Percentiles rank a stretch among this genome's conserved stretches.
phyloP scores from a whole-genome alignment of 1,139 yeast species.

The Yamadazyma aaseri region DNA sequence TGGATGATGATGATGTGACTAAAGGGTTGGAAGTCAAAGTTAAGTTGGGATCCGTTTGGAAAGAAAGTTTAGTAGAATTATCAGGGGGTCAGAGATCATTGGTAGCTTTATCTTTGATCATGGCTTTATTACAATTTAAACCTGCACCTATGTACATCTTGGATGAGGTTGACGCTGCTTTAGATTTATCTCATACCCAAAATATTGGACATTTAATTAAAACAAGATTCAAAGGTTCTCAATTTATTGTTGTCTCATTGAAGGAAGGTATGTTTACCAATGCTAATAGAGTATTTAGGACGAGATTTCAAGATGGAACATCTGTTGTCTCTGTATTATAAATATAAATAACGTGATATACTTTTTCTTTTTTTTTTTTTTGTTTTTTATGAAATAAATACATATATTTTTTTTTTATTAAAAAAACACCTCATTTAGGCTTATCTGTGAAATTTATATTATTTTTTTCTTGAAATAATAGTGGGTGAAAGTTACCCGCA shows the following conservation, averaged over 20 bases:
- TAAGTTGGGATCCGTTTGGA: constrained; percentile 90
- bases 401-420: no score
- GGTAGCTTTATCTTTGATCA: constrained; percentile 84
- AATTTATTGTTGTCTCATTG: constrained; percentile 92
- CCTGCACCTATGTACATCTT: constrained; percentile 98
- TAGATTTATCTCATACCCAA: constrained; percentile 95
- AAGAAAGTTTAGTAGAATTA: constrained; percentile 89
- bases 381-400: no score
- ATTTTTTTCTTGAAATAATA: no score
- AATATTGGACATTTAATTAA: constrained; percentile 95
- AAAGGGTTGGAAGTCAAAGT: constrained; percentile 92
- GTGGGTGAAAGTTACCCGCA: no score
- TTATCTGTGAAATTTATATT: no score
- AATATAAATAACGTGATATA: no score
- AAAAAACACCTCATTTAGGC: no score
- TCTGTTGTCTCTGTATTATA: constrained; percentile 70
- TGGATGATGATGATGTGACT: constrained; percentile 77
- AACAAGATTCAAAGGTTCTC: constrained; percentile 92
- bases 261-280: constrained; percentile 98
- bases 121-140: constrained; percentile 88
- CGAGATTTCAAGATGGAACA: constrained; percentile 95
- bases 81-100: constrained; percentile 97
- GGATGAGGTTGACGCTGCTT: constrained; percentile 98
- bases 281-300: constrained; percentile 90
- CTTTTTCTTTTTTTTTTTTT: no score